Conservation (phyloP, 129 eudicot species). For the Rutidosis leptorrhynchoides region DNA sequence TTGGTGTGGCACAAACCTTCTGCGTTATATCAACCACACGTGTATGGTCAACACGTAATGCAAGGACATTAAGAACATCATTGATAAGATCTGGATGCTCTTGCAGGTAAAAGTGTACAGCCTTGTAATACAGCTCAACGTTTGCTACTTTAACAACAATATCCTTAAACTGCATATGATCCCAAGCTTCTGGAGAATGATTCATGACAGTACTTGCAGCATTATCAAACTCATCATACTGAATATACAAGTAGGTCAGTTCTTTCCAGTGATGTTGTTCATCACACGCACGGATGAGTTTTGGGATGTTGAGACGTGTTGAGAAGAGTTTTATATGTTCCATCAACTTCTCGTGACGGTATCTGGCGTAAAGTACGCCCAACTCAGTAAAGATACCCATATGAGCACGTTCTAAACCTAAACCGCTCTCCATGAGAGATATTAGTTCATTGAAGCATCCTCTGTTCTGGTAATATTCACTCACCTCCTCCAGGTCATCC, state of each 20-base stretch:
- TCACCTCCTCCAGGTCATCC: conserved; percentile 95
- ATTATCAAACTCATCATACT: conserved; percentile 93
- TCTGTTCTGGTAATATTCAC: conserved; percentile 90
- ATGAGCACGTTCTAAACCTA: conserved; percentile 97
- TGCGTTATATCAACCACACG: conserved; percentile 98
- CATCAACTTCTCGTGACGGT: conserved; percentile 96
- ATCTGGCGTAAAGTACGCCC: conserved; percentile 95
- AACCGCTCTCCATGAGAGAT: conserved; percentile 97
- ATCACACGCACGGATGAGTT: conserved; percentile 93
- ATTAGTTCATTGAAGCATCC: conserved; percentile 96
- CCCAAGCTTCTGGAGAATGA: conserved; percentile 99
- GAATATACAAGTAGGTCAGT: conserved; percentile 77
- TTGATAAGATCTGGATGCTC: conserved; percentile 98
- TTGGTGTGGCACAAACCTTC: conserved; percentile 68
- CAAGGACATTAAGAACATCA: conserved; percentile 89
- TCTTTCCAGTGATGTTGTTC: conserved; percentile 99
- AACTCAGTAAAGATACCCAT: conserved; percentile 98
- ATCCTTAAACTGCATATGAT: conserved; percentile 98
- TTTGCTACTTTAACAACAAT: conserved; percentile 88
- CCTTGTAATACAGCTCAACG: conserved; percentile 90
- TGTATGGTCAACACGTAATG: conserved; percentile 94
- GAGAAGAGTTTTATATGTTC: conserved; percentile 93
- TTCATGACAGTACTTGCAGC: conserved; percentile 98
- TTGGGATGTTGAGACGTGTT: conserved; percentile 93
- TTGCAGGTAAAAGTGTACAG: conserved; percentile 91